These are phyloP conservation scores for Claviceps paspali DNA, from an alignment of 2,329 filamentous ascomycete genomes.

Conservation along the genomic window DNA sequence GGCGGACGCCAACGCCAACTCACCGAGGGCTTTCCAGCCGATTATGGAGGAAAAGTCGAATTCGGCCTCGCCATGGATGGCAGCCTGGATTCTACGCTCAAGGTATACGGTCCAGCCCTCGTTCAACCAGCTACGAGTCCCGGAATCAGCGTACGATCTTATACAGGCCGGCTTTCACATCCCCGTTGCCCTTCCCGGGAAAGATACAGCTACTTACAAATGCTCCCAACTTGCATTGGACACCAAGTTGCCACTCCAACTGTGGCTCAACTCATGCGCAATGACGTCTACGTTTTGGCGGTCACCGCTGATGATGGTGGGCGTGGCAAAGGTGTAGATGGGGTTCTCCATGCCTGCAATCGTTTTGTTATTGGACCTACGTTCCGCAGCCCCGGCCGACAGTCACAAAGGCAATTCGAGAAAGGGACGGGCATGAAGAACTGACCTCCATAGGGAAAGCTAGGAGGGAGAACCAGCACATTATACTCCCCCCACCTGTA, in stretches of 20 bases:
- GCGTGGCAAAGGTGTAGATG: constrained; percentile 88
- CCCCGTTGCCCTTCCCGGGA: too few relatives aligned
- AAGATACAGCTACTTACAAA: constrained; percentile 39
- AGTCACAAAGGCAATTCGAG: not conserved
- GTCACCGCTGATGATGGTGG: constrained; percentile 82
- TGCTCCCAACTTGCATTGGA: constrained; percentile 71
- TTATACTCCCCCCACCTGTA: constrained; percentile 96
- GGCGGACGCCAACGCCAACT: constrained; percentile 6
- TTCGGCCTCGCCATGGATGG: constrained; percentile 66
- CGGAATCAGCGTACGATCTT: not conserved
- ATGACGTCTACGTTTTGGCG: constrained; percentile 91
- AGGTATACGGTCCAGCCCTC: constrained; percentile 91
- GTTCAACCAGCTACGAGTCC: constrained; percentile 41
- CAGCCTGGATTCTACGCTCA: constrained; percentile 67
- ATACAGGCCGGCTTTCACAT: not conserved
- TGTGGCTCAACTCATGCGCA: constrained; percentile 63
- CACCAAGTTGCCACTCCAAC: constrained; percentile 82
- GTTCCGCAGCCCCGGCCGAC: not conserved
- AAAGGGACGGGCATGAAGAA: constrained; percentile 3
- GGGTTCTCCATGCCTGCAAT: constrained; percentile 69
- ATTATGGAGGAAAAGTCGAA: constrained; percentile 93
- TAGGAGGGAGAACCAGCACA: constrained; percentile 74
- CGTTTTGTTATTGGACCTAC: not conserved
- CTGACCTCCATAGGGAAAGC: constrained; percentile 73
- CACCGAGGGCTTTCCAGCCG: constrained; percentile 75